A percentile compares a stretch with the other conserved stretches of the same genome.
These are phyloP conservation scores for Lasiodiplodia theobromae DNA, from an alignment of 2,329 filamentous ascomycete species.

Conservation along the genomic window DNA sequence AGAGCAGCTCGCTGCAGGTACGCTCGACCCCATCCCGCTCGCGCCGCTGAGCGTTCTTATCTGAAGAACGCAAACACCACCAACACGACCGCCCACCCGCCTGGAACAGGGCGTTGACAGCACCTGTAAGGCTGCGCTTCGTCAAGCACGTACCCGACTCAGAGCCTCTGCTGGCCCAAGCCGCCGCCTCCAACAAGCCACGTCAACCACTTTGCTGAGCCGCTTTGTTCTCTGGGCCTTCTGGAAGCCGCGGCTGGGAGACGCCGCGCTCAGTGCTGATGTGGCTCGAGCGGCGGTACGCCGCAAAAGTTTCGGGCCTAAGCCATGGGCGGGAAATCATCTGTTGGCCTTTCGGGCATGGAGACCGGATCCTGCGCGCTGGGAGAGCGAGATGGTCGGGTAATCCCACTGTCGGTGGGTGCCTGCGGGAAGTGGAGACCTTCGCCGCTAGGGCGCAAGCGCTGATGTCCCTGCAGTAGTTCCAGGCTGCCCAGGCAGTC, in stretches of 20 bases:
- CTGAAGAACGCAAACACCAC: slow-evolving; percentile 8
- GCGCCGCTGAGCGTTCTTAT: slow-evolving; percentile 10
- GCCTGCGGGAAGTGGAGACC: slow-evolving; percentile 24
- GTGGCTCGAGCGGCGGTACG: slow-evolving; percentile 22
- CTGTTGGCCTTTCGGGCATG: slow-evolving; percentile 5
- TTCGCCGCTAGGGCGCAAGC: slow-evolving; percentile 6
- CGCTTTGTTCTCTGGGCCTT: slow-evolving; percentile 19
- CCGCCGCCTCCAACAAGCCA: slow-evolving; percentile 17
- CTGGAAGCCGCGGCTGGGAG: slow-evolving; percentile 18
- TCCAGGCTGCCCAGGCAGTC: not conserved
- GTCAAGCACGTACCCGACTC: slow-evolving; percentile 14
- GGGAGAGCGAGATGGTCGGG: slow-evolving; percentile 11
- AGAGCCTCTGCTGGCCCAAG: slow-evolving; percentile 11
- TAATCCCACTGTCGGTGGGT: slow-evolving; percentile 11
- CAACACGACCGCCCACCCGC: slow-evolving; percentile 1
- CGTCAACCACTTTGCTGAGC: slow-evolving; percentile 23
- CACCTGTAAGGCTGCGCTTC: slow-evolving; percentile 27
- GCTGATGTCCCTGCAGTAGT: slow-evolving; percentile 19
- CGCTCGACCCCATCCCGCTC: slow-evolving; percentile 4
- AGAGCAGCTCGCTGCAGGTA: not conserved
- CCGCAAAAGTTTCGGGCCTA: slow-evolving; percentile 25
- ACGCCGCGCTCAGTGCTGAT: slow-evolving; percentile 11
- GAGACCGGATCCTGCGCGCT: slow-evolving; percentile 15
- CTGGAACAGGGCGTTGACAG: slow-evolving; percentile 21
- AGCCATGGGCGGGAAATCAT: slow-evolving; percentile 10